Percentiles rank a stretch among this genome's conserved stretches.
Evolutionary conservation across 345 rosid genomes (phyloP).

Genomic region (Sonneratia alba): DNA sequence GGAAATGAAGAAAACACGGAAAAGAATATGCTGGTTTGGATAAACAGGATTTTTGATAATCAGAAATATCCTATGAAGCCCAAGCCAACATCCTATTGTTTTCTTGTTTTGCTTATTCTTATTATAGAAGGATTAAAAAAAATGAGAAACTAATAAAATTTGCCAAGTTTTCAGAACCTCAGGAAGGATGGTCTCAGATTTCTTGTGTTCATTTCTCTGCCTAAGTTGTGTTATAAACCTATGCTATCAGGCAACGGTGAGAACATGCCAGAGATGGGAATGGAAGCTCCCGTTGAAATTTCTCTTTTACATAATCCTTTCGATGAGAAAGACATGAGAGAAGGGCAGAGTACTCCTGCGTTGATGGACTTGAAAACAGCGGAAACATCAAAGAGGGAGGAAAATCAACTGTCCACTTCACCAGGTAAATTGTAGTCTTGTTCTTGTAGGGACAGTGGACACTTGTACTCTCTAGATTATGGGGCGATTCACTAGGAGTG

Average conservation of each 20-base stretch:
- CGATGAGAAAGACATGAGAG: background rate
- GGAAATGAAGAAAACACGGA: background rate
- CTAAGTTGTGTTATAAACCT: background rate
- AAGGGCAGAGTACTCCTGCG: background rate
- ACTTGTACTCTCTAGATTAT: background rate
- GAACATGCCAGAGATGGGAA: background rate
- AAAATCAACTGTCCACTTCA: conserved; percentile 4
- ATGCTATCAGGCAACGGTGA: conserved; percentile 12
- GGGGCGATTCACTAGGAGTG: background rate
- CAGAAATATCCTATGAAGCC: background rate
- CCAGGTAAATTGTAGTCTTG: conserved; percentile 8
- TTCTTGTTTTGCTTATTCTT: background rate
- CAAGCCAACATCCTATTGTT: background rate
- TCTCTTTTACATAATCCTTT: conserved; percentile 3
- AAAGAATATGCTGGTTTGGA: background rate
- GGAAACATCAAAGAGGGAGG: background rate
- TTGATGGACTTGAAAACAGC: background rate
- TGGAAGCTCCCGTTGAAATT: background rate
- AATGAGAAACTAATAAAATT: background rate
- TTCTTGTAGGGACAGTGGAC: background rate
- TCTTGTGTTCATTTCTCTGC: background rate
- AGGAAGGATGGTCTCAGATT: background rate
- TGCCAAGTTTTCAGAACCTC: background rate
- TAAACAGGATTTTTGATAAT: background rate
- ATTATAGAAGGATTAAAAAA: background rate